Conservation (phyloP, 805 yeast genomes). For the Candida ulmi region DNA sequence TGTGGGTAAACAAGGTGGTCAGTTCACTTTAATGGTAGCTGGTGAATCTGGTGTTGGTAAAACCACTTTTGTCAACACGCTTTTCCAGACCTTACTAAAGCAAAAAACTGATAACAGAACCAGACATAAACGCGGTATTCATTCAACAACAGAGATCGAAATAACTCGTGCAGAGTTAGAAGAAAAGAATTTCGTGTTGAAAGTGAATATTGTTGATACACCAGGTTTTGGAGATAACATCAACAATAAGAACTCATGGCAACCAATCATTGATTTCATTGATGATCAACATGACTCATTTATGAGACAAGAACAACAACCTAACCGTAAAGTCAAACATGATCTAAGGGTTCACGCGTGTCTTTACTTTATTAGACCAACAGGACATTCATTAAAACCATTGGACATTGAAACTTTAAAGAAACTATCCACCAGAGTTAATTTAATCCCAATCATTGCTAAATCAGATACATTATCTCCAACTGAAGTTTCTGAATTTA, state of each 20-base stretch:
- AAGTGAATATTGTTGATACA: constrained; percentile 81
- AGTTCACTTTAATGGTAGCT: constrained; percentile 76
- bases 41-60: constrained; percentile 93
- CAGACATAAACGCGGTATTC: constrained; percentile 51
- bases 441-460: constrained; percentile 76
- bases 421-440: constrained; percentile 71
- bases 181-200: constrained; percentile 75
- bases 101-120: constrained; percentile 36
- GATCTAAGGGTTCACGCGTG: constrained; percentile 91
- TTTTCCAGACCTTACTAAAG: constrained; percentile 71
- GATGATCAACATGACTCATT: constrained; percentile 86
- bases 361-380: constrained; percentile 84
- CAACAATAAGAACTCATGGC: constrained; percentile 82
- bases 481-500: constrained; percentile 21
- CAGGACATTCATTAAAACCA: constrained; percentile 83
- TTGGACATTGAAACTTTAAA: constrained; percentile 87
- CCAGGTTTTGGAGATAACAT: constrained; percentile 94
- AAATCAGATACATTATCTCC: constrained; percentile 23
- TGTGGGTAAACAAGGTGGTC: constrained; percentile 69
- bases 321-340: constrained; percentile 55
- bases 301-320: constrained; percentile 94
- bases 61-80: constrained; percentile 83
- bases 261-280: constrained; percentile 78
- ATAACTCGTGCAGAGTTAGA: constrained; percentile 74
- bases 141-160: constrained; percentile 72